Conservation (phyloP, 192 early-diverging fungal species). For the Mortierella alpina region DNA sequence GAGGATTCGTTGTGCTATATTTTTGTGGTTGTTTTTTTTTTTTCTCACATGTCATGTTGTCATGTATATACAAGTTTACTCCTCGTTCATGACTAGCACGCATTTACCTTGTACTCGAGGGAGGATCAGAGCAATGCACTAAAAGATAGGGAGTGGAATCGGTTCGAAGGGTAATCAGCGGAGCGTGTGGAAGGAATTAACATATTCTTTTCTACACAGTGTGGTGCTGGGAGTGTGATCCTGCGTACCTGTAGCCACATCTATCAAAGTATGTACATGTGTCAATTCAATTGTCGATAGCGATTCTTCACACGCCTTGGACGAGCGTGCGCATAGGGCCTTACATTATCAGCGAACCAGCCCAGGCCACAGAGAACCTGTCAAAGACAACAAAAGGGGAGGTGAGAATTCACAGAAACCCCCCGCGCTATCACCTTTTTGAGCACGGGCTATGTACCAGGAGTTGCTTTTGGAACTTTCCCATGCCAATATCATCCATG, state of each 20-base stretch:
- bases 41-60: not conserved
- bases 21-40: not conserved
- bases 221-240: not conserved
- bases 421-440: not conserved
- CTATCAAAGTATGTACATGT: conserved; percentile 21
- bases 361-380: conserved; percentile 82
- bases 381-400: not conserved
- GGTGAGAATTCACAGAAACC: not conserved
- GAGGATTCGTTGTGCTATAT: not conserved
- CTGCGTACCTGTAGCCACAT: conserved; percentile 69
- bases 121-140: conserved; percentile 79
- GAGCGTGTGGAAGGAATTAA: no score
- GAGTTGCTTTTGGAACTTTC: conserved; percentile 72
- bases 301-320: not conserved
- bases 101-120: conserved; percentile 75
- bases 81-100: not conserved
- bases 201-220: not conserved
- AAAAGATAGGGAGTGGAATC: no score
- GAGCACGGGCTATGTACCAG: conserved; percentile 43
- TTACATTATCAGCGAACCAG: conserved; percentile 91
- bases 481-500: conserved; percentile 78
- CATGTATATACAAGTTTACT: not conserved
- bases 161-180: no score
- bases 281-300: not conserved
- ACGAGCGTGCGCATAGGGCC: conserved; percentile 22